These are phyloP conservation scores for Volvox africanus DNA, from an alignment of 139 green algal genomes.

Conservation along the genomic window DNA sequence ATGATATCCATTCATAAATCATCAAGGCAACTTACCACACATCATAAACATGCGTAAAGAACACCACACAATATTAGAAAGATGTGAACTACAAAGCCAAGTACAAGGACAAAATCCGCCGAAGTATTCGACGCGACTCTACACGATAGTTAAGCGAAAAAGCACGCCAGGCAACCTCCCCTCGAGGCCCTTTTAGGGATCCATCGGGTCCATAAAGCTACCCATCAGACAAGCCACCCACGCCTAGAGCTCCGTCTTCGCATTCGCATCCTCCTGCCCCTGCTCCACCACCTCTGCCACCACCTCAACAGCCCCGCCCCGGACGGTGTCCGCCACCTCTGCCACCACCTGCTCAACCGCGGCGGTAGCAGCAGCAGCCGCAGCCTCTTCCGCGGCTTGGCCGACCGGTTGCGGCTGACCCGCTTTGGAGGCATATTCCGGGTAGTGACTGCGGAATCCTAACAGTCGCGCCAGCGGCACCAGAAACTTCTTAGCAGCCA, in stretches of 20 bases:
- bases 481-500: background rate
- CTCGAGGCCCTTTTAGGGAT: too few relatives aligned
- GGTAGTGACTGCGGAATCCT: slow-evolving; percentile 19
- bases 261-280: background rate
- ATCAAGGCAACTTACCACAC: too few relatives aligned
- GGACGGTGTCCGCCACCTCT: background rate
- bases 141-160: too few relatives aligned
- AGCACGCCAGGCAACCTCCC: too few relatives aligned
- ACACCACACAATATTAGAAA: too few relatives aligned
- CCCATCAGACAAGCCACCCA: background rate
- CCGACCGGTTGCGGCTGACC: background rate
- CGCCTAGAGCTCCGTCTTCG: background rate
- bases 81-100: too few relatives aligned
- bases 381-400: background rate
- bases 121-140: too few relatives aligned
- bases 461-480: background rate
- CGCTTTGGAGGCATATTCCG: background rate
- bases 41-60: too few relatives aligned
- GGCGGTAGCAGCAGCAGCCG: too few relatives aligned
- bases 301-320: background rate
- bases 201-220: too few relatives aligned
- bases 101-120: too few relatives aligned
- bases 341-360: background rate
- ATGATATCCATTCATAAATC: too few relatives aligned
- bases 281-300: background rate